Conservation (phyloP, 148 eudicot species). For the Silene conica region DNA sequence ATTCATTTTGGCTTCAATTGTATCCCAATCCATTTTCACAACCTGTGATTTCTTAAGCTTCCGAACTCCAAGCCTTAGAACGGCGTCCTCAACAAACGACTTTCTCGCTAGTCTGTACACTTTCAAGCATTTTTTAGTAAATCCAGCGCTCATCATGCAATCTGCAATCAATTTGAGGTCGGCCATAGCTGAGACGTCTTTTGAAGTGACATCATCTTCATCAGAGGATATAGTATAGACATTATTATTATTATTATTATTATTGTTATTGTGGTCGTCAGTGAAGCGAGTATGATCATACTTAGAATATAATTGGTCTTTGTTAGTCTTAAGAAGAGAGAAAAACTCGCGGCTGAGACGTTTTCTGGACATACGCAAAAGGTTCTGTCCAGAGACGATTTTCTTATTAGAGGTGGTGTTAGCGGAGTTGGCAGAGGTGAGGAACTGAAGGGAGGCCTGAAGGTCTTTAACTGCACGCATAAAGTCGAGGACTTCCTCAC, state of each 20-base stretch:
- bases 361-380: slow-evolving; percentile 55
- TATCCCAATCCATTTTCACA: slow-evolving; percentile 60
- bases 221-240: slow-evolving; percentile 1
- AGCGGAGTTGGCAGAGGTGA: slow-evolving; percentile 28
- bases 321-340: slow-evolving; percentile 40
- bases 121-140: slow-evolving; percentile 56
- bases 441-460: slow-evolving; percentile 41
- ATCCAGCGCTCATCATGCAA: slow-evolving; percentile 65
- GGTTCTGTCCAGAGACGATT: slow-evolving; percentile 40
- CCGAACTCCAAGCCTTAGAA: slow-evolving; percentile 16
- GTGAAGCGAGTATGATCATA: neutral
- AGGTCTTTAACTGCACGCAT: slow-evolving; percentile 40
- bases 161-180: slow-evolving; percentile 62
- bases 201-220: neutral
- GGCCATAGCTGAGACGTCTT: slow-evolving; percentile 28
- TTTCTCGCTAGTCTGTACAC: slow-evolving; percentile 49
- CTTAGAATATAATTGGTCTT: slow-evolving; percentile 32
- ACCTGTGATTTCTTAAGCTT: slow-evolving; percentile 28
- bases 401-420: slow-evolving; percentile 27
- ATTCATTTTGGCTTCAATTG: slow-evolving; percentile 42
- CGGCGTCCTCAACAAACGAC: slow-evolving; percentile 37
- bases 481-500: slow-evolving; percentile 41
- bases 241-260: neutral
- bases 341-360: slow-evolving; percentile 60
- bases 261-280: neutral